Percentiles rank a stretch among this genome's conserved stretches.
phyloP scores from a whole-genome alignment of 2,329 filamentous ascomycete genomes.

The Gyromitra esculenta region DNA sequence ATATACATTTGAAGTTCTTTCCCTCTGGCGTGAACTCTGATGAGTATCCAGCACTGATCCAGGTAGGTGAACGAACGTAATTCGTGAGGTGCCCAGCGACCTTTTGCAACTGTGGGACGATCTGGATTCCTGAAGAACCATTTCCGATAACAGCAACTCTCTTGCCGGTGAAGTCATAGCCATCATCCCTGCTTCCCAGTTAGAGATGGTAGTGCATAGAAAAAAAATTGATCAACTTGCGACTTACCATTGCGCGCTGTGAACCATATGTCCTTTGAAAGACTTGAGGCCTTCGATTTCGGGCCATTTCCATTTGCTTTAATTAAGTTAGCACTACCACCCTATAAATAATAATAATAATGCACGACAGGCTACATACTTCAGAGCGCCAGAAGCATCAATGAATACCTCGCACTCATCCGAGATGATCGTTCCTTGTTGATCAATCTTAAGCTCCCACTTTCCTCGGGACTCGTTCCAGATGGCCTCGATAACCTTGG shows the following conservation, averaged over 20 bases:
- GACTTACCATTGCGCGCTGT: constrained; percentile 67
- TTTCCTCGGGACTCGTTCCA: constrained; percentile 61
- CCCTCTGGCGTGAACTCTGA: constrained; percentile 59
- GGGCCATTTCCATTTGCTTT: constrained; percentile 68
- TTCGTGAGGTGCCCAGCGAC: constrained; percentile 62
- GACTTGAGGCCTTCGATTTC: constrained; percentile 63
- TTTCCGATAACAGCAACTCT: constrained; percentile 69
- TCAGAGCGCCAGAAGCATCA: constrained; percentile 65
- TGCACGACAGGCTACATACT: constrained; percentile 60
- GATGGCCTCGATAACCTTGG: constrained; percentile 61
- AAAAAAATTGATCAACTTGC: background rate
- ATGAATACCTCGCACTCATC: constrained; percentile 56
- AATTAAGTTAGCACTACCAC: background rate
- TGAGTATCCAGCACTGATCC: constrained; percentile 62
- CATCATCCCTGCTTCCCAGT: constrained; percentile 58
- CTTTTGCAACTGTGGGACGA: constrained; percentile 66
- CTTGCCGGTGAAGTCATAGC: constrained; percentile 65
- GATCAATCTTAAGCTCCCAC: constrained; percentile 55
- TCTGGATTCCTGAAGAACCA: constrained; percentile 67
- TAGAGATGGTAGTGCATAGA: constrained; percentile 2
- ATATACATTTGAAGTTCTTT: constrained; percentile 58
- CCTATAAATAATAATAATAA: background rate
- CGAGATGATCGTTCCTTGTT: constrained; percentile 52
- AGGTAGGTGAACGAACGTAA: constrained; percentile 66
- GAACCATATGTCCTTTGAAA: constrained; percentile 66